Conservation (phyloP, 345 rosid species). For the Isatis tinctoria region DNA sequence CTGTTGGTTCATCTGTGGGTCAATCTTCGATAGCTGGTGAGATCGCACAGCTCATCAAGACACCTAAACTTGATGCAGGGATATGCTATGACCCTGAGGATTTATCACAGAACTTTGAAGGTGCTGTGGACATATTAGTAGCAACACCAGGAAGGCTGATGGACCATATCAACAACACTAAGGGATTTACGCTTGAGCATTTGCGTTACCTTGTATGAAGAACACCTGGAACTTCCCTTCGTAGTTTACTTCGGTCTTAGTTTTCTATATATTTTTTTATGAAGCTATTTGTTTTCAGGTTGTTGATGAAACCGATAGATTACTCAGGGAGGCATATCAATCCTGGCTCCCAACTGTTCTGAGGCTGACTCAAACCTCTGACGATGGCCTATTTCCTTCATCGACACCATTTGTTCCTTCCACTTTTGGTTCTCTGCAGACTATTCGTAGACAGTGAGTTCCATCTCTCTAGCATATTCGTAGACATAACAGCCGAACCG, state of each 20-base stretch:
- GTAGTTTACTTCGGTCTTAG: not conserved
- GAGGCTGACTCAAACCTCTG: slow-evolving; percentile 43
- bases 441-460: slow-evolving; percentile 80
- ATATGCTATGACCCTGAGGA: slow-evolving; percentile 79
- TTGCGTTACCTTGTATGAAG: slow-evolving; percentile 83
- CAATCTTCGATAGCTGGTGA: slow-evolving; percentile 89
- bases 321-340: slow-evolving; percentile 93
- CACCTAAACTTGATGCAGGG: slow-evolving; percentile 75
- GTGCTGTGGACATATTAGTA: slow-evolving; percentile 86
- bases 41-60: slow-evolving; percentile 69
- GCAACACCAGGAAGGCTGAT: slow-evolving; percentile 99
- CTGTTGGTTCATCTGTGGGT: slow-evolving; percentile 96
- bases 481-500: not conserved
- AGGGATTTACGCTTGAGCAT: slow-evolving; percentile 92
- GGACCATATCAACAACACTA: slow-evolving; percentile 86
- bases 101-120: slow-evolving; percentile 44
- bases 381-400: slow-evolving; percentile 36
- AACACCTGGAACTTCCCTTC: not conserved
- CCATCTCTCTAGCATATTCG: not conserved
- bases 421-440: slow-evolving; percentile 57
- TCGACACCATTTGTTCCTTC: slow-evolving; percentile 31
- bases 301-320: slow-evolving; percentile 93
- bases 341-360: slow-evolving; percentile 95
- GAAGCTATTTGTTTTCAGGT: slow-evolving; percentile 47
- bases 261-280: not conserved